Evolutionary conservation across 306 rosid genomes (phyloP).

Genomic region (Prunus dulcis): DNA sequence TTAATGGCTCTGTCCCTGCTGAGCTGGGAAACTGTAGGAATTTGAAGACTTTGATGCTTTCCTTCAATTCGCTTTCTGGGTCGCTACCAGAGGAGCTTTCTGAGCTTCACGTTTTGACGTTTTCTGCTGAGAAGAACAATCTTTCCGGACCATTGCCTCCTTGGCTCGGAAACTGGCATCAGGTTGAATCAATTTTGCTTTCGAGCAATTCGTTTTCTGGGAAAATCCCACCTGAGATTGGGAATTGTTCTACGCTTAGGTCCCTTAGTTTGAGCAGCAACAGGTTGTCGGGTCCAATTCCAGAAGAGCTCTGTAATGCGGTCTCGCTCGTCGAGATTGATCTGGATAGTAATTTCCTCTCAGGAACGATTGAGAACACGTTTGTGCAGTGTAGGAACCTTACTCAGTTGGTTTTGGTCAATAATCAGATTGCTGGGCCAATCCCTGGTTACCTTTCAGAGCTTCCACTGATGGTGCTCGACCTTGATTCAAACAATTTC

Average conservation of each 20-base stretch:
- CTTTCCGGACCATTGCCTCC: conserved; percentile 77
- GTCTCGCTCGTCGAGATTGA: conserved; percentile 66
- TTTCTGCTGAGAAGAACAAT: conserved; percentile 81
- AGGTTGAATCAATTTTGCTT: conserved; percentile 52
- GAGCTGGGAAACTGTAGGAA: conserved; percentile 74
- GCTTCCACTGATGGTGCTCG: conserved; percentile 76
- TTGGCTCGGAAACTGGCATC: conserved; percentile 82
- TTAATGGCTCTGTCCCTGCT: conserved; percentile 74
- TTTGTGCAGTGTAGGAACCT: conserved; percentile 70
- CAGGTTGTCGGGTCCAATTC: conserved; percentile 61
- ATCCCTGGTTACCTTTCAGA: conserved; percentile 73
- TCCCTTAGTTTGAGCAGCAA: conserved; percentile 75
- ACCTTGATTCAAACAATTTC: conserved; percentile 82
- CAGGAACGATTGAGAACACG: conserved; percentile 56
- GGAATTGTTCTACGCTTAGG: conserved; percentile 66
- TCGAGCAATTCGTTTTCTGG: conserved; percentile 67
- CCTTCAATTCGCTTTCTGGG: conserved; percentile 81
- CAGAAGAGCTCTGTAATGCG: conserved; percentile 76
- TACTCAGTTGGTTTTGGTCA: conserved; percentile 57
- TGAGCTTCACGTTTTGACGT: conserved; percentile 58
- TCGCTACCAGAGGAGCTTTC: conserved; percentile 83
- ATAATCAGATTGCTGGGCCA: conserved; percentile 67
- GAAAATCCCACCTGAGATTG: conserved; percentile 77
- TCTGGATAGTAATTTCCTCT: conserved; percentile 61
- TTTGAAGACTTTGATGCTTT: conserved; percentile 62